Conservation (phyloP, 805 yeast genomes). For the Yamadazyma tumulicola region DNA sequence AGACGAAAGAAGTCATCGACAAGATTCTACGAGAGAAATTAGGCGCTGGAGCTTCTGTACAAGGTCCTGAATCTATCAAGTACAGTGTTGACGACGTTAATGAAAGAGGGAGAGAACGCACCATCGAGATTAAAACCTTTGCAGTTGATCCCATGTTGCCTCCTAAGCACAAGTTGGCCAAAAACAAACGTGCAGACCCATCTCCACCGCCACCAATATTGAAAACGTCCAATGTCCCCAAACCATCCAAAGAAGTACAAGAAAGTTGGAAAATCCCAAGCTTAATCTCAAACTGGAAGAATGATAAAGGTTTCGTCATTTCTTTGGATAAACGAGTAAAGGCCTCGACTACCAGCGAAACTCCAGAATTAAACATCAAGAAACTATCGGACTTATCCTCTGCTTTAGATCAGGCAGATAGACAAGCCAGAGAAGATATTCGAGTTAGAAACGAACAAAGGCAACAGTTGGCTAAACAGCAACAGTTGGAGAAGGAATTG, state of each 20-base stretch:
- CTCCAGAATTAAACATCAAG: conserved; percentile 44
- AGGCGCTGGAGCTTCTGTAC: conserved; percentile 19
- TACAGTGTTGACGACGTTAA: conserved; percentile 17
- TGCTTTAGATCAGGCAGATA: conserved; percentile 68
- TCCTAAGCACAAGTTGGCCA: conserved; percentile 66
- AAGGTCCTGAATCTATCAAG: conserved; percentile 37
- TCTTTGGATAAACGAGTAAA: conserved; percentile 69
- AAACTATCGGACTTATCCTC: conserved; percentile 61
- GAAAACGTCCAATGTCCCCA: conserved; percentile 34
- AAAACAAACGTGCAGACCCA: conserved; percentile 62
- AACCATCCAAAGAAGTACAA: conserved; percentile 66
- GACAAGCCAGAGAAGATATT: conserved; percentile 18
- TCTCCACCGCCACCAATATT: conserved; percentile 60
- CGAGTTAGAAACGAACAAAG: conserved; percentile 23
- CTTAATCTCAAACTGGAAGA: conserved; percentile 92
- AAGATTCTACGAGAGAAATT: conserved; percentile 44
- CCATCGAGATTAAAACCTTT: conserved; percentile 62
- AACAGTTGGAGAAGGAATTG: conserved; percentile 27
- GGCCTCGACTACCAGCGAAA: conserved; percentile 40
- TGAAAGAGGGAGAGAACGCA: conserved; percentile 27
- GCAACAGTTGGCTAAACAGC: conserved; percentile 19
- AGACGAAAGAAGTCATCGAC: conserved; percentile 57
- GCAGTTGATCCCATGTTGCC: conserved; percentile 86
- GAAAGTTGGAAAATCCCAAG: conserved; percentile 86
- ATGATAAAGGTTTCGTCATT: conserved; percentile 84